Percentiles rank a stretch among this genome's conserved stretches.
These are phyloP conservation scores for Mycena citricolor DNA, from an alignment of 1,284 basidiomycete species.

Conservation along the genomic window DNA sequence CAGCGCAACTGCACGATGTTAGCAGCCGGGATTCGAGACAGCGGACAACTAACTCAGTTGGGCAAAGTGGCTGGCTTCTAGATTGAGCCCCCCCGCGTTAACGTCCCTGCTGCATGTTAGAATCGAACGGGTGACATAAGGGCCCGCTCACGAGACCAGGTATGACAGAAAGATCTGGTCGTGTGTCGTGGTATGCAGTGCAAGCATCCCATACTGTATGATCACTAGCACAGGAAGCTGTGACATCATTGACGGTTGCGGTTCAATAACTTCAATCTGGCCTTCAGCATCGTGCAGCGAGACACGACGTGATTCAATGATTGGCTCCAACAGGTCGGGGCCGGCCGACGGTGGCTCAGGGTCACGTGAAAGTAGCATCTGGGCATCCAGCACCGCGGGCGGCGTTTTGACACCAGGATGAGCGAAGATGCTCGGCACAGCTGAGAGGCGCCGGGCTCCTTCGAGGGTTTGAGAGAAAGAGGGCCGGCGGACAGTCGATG, in stretches of 20 bases:
- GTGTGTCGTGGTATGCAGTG: conserved; percentile 80
- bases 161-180: conserved; percentile 84
- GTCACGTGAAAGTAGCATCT: conserved; percentile 50
- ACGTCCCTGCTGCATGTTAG: conserved; percentile 53
- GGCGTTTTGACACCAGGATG: conserved; percentile 78
- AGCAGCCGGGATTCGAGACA: conserved; percentile 9
- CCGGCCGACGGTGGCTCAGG: conserved; percentile 22
- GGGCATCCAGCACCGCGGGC: conserved; percentile 67
- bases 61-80: conserved; percentile 80
- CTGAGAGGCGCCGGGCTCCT: conserved; percentile 51
- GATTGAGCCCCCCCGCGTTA: conserved; percentile 67
- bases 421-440: conserved; percentile 73
- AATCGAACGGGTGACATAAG: conserved; percentile 9
- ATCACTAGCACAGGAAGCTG: conserved; percentile 73
- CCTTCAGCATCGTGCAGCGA: conserved; percentile 33
- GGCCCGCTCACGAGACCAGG: conserved; percentile 69
- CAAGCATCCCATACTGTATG: conserved; percentile 76
- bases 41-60: conserved; percentile 59
- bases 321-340: conserved; percentile 49
- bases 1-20: conserved; percentile 57
- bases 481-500: conserved; percentile 32
- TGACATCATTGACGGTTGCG: conserved; percentile 59
- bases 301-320: conserved; percentile 45
- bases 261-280: conserved; percentile 41
- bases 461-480: conserved; percentile 35